Conservation (phyloP, 1,139 yeast species). For the Yamadazyma kanchanaburiensis region DNA sequence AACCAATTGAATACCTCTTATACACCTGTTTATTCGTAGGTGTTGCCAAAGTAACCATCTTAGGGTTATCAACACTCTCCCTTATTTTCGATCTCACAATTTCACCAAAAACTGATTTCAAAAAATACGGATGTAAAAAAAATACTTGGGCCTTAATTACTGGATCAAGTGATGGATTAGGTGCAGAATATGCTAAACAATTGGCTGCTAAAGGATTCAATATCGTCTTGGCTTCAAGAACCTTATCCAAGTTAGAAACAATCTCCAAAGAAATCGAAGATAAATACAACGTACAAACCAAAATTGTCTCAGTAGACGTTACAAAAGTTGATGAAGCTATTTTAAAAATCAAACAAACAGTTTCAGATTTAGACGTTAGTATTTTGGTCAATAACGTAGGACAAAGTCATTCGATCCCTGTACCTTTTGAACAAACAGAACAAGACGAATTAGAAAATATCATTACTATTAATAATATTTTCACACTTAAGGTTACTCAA, state of each 20-base stretch:
- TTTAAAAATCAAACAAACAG: constrained; percentile 18
- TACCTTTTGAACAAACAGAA: constrained; percentile 80
- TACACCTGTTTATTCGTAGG: constrained; percentile 9
- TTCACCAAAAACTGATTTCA: constrained; percentile 59
- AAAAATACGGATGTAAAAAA: constrained; percentile 63
- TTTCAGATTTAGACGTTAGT: constrained; percentile 57
- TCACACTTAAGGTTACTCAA: constrained; percentile 82
- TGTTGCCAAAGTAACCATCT: constrained; percentile 7
- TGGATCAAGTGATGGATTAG: constrained; percentile 98
- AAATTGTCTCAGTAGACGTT: constrained; percentile 76
- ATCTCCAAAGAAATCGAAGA: constrained; percentile 62
- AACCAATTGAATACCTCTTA: constrained; percentile 6
- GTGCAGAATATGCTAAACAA: constrained; percentile 85
- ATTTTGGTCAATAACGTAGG: constrained; percentile 92
- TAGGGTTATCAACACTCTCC: constrained; percentile 4
- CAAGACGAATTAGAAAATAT: constrained; percentile 72
- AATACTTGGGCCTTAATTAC: constrained; percentile 88
- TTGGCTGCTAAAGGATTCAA: constrained; percentile 85
- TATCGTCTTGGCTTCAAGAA: constrained; percentile 79
- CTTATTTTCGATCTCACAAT: constrained; percentile 7
- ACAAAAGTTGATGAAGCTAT: constrained; percentile 60
- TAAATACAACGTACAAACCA: constrained; percentile 61
- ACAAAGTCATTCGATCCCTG: constrained; percentile 91
- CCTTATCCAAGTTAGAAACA: constrained; percentile 67
- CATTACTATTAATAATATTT: constrained; percentile 79